Evolutionary conservation across 768 basidiomycete species (phyloP).

Genomic region (Tylopilus balloui): DNA sequence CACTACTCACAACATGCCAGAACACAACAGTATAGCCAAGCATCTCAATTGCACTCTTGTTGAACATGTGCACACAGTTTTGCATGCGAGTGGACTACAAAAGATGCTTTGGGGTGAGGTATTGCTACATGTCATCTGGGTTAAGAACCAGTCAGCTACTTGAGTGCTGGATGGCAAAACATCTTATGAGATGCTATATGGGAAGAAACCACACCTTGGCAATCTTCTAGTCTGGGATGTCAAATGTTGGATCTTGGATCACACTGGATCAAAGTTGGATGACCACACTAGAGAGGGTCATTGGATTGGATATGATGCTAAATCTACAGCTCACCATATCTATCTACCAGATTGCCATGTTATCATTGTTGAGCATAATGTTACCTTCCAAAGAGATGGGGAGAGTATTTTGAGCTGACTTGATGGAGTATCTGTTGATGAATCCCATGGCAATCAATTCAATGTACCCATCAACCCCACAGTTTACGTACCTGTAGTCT

Average conservation of each 20-base stretch:
- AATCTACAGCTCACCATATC: constrained; percentile 31
- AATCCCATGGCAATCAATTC: no score
- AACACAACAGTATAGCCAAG: background rate
- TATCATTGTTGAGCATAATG: background rate
- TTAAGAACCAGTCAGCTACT: background rate
- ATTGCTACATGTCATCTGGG: background rate
- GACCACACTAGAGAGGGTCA: constrained; percentile 21
- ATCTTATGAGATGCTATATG: constrained; percentile 15
- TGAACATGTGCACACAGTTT: background rate
- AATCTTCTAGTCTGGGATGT: constrained; percentile 22
- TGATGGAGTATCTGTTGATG: no score
- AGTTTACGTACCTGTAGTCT: no score
- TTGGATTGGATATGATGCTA: constrained; percentile 36
- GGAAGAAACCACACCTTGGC: constrained; percentile 21
- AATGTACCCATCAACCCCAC: no score
- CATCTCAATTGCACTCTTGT: background rate
- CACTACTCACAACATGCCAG: background rate
- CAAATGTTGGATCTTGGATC: constrained; percentile 22
- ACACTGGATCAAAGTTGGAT: constrained; percentile 24
- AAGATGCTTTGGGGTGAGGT: constrained; percentile 2
- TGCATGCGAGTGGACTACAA: background rate
- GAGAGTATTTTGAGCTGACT: background rate
- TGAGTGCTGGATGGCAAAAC: background rate
- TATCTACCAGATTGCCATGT: constrained; percentile 26
- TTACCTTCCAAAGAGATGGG: background rate